Evolutionary conservation across 176 grass and related monocot genomes (phyloP).

Genomic region (Triticum dicoccoides): DNA sequence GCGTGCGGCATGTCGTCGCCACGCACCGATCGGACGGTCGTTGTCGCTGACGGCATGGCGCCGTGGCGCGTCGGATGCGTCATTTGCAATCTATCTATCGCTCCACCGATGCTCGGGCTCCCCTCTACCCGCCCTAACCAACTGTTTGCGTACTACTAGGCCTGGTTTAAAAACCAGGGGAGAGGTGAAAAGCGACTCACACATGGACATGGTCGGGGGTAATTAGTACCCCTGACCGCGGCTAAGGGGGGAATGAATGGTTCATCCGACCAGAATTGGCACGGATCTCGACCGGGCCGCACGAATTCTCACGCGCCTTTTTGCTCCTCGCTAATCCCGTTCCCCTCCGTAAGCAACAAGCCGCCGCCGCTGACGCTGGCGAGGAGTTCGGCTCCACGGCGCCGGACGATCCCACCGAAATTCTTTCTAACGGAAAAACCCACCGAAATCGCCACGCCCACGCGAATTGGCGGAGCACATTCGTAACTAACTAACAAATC

Average conservation of each 20-base stretch:
- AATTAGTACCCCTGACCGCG: slow-evolving; percentile 4
- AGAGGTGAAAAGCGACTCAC: background rate
- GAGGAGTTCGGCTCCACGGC: background rate
- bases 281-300: slow-evolving; percentile 35
- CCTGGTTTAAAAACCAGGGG: background rate
- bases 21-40: background rate
- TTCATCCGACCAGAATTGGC: slow-evolving; percentile 32
- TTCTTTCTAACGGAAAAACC: background rate
- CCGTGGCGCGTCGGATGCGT: background rate
- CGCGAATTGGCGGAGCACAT: background rate
- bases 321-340: background rate
- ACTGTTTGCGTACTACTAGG: background rate
- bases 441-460: background rate
- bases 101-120: no score
- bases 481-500: slow-evolving; percentile 23
- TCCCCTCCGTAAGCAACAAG: background rate
- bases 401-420: slow-evolving; percentile 4
- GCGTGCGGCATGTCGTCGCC: background rate
- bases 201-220: background rate
- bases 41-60: slow-evolving; percentile 5
- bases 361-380: background rate
- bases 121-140: background rate
- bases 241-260: slow-evolving; percentile 35
- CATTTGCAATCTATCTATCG: background rate
- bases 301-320: slow-evolving; percentile 31